A percentile compares a stretch with the other conserved stretches of the same genome.
These are phyloP conservation scores for Phaeosphaeria sp. DNA, from an alignment of 2,329 filamentous ascomycete species.

Conservation along the genomic window DNA sequence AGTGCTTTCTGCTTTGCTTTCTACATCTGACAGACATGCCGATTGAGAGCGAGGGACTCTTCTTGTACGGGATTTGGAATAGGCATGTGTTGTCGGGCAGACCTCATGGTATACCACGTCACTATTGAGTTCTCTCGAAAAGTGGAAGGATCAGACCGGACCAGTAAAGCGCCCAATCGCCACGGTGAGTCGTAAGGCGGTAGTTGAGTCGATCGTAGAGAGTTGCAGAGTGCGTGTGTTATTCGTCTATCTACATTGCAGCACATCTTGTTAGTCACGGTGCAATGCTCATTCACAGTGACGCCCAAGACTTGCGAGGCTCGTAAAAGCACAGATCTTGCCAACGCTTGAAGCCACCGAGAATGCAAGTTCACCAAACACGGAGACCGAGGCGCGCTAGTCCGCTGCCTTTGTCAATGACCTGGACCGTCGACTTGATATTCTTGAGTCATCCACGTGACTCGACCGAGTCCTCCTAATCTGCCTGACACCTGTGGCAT, in stretches of 20 bases:
- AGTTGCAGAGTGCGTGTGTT: neutral
- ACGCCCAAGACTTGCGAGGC: no score
- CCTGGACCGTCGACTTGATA: neutral
- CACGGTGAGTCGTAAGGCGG: neutral
- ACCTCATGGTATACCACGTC: neutral
- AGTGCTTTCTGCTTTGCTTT: neutral
- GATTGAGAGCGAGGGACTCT: neutral
- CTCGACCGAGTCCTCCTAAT: constrained; percentile 20
- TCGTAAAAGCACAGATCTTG: no score
- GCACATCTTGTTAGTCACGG: no score
- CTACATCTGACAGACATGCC: neutral
- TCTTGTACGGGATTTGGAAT: neutral
- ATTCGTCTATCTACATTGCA: neutral
- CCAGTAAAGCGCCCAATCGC: neutral
- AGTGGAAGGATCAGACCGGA: neutral
- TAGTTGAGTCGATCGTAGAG: neutral
- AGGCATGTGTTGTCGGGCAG: neutral
- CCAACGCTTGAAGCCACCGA: no score
- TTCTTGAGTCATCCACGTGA: constrained; percentile 19
- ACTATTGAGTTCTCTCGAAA: neutral
- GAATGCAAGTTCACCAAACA: no score
- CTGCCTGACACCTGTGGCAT: constrained; percentile 21
- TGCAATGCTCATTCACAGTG: no score
- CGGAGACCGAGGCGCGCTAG: neutral
- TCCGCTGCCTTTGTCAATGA: neutral